Base-by-base conservation (phyloP, 1,139 yeast species). In the Hemisphaericaspora xylofermentans region DNA sequence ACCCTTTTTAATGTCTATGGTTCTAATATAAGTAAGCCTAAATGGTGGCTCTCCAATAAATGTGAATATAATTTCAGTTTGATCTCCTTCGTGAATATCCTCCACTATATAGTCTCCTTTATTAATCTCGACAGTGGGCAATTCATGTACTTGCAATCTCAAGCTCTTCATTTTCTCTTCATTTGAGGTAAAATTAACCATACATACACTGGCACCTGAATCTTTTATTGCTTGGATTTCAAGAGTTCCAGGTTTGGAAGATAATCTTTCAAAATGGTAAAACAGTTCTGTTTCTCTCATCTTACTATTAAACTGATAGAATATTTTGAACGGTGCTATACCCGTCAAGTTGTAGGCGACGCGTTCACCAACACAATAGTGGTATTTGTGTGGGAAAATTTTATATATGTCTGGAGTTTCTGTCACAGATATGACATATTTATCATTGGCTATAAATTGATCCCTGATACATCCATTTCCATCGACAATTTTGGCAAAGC, bases 291-390 rank as follows among this genome's bases (percentile, higher is more conserved):
- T 84, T 47, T 69, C 76, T 49, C 85, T 81, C 19, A 65, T 62
- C 33, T 71, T 66, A 3, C 76, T 84, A 51, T 87, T 84, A 65
- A 91, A 91, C 13, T 75, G 76, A 58, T 93, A 93, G 38, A 71
- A 77, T 3, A 94, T 76, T 1, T 74, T 74, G 60, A 88, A 89
- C 19, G 96, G 96, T 0, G 95, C 78, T 3, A 78, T 71, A 4
- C 98, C 98, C 12, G 78, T 77, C 46, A 93, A 63, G 46, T 83
- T 78, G 57, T 88, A 88, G 0, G 84, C 74, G 21, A 93, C 78
- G 49, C 87, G 85, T 47, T 93, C 98, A 3, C 98, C 98, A 29
- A 91, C 96, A 74, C 99, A 93, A 54, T 81, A 85, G 51, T 69
- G 58, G 1, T 76, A 72, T 25, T 66, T 64, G 16, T 62, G 57